Percentiles rank a stretch among this genome's conserved stretches.
Evolutionary conservation across 1,139 yeast genomes (phyloP).

Genomic region (Debaryomycetaceae sp.): DNA sequence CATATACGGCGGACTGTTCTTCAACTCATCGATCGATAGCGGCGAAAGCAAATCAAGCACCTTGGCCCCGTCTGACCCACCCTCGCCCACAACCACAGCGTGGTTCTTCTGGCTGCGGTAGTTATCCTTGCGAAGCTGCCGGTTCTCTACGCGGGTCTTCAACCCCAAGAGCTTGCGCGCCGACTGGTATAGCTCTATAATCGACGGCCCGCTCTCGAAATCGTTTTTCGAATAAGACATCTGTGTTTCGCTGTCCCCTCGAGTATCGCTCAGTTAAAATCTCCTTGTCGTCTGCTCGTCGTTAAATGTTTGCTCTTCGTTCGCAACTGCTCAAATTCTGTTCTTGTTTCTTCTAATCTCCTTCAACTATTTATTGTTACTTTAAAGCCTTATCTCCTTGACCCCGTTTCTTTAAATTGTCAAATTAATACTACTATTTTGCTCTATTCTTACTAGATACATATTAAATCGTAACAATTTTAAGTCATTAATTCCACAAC

Average conservation of each 20-base stretch:
- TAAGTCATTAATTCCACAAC: background rate
- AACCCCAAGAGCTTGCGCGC: slow-evolving; percentile 40
- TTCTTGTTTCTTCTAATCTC: no score
- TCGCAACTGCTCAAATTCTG: no score
- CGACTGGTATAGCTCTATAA: slow-evolving; percentile 41
- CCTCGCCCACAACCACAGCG: slow-evolving; percentile 12
- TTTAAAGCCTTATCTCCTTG: no score
- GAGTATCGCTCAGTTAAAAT: no score
- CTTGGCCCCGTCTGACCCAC: slow-evolving; percentile 8
- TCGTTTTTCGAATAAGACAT: slow-evolving; percentile 3
- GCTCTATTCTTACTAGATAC: background rate
- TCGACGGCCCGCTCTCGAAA: slow-evolving; percentile 25
- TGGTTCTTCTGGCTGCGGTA: slow-evolving; percentile 20
- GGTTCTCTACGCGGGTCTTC: slow-evolving; percentile 41
- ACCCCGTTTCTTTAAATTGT: background rate
- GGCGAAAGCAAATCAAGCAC: slow-evolving; percentile 42
- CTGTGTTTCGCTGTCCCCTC: background rate
- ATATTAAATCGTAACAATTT: background rate
- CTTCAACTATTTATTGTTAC: no score
- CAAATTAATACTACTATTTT: background rate
- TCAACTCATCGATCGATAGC: slow-evolving; percentile 34
- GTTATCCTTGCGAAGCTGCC: slow-evolving; percentile 37
- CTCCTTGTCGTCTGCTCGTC: background rate
- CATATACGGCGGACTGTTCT: slow-evolving; percentile 13
- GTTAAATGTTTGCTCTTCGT: background rate